Evolutionary conservation across 441 rosid species (phyloP).

Genomic region (Adansonia grandidieri): DNA sequence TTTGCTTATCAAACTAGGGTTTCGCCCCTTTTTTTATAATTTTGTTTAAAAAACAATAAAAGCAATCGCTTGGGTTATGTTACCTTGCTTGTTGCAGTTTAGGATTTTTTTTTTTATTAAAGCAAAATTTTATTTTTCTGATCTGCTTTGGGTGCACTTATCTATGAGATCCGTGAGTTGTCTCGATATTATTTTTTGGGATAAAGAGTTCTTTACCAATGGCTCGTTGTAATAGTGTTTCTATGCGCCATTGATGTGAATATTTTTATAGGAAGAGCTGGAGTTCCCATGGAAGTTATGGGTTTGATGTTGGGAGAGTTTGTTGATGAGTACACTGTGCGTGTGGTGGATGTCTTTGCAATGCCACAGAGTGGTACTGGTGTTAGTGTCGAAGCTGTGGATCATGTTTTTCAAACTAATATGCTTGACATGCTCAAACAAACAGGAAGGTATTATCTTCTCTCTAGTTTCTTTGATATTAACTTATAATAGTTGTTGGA

Average conservation of each 20-base stretch:
- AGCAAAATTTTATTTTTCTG: neutral
- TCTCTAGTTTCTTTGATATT: neutral
- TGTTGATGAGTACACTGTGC: constrained; percentile 94
- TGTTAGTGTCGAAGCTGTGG: constrained; percentile 99
- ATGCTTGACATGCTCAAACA: constrained; percentile 99
- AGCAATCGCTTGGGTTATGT: neutral
- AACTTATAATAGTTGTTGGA: neutral
- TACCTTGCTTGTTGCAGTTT: neutral
- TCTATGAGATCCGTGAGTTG: neutral
- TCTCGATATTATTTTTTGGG: neutral
- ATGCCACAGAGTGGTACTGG: constrained; percentile 99
- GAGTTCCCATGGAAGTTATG: constrained; percentile 99
- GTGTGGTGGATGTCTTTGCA: constrained; percentile 96
- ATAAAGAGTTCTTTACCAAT: neutral
- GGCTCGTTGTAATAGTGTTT: neutral
- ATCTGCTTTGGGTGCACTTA: neutral
- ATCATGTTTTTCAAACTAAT: constrained; percentile 95
- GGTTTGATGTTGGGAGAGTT: constrained; percentile 99
- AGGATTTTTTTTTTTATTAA: neutral
- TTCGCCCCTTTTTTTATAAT: neutral
- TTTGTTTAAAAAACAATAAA: neutral
- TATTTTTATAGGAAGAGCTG: constrained; percentile 76
- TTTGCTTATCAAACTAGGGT: neutral
- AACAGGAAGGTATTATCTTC: constrained; percentile 73
- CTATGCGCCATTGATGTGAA: constrained; percentile 17